Percentiles rank a stretch among this genome's conserved stretches.
These are phyloP conservation scores for Elongisporangium undulatum DNA, from an alignment of 352 stramenopile species.

Conservation along the genomic window DNA sequence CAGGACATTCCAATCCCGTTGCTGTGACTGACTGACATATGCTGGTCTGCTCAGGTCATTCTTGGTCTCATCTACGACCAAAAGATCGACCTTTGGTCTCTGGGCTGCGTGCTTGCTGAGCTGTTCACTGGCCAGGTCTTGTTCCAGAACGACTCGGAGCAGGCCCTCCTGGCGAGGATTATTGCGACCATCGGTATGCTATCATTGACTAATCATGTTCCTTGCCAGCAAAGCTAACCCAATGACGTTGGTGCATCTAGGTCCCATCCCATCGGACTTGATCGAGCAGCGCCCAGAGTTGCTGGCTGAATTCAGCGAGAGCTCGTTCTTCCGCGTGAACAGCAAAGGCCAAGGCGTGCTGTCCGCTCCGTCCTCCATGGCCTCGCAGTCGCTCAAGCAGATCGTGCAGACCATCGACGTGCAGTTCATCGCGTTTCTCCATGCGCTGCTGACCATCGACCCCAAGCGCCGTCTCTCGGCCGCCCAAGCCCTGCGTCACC, in stretches of 20 bases:
- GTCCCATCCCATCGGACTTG: conserved; percentile 60
- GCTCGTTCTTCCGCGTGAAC: conserved; percentile 49
- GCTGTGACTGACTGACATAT: neutral
- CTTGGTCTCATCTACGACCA: conserved; percentile 90
- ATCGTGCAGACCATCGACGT: conserved; percentile 49
- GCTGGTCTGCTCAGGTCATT: conserved; percentile 73
- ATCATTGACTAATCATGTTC: neutral
- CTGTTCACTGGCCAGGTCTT: conserved; percentile 86
- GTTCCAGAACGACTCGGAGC: conserved; percentile 85
- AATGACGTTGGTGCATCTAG: conserved; percentile 11
- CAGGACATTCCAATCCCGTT: conserved; percentile 24
- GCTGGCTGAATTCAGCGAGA: conserved; percentile 51
- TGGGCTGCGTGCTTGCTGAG: conserved; percentile 86
- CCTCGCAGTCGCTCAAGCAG: conserved; percentile 45
- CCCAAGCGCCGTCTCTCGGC: conserved; percentile 47
- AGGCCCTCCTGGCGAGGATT: conserved; percentile 93
- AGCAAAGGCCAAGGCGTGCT: conserved; percentile 44
- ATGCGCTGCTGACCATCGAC: conserved; percentile 63
- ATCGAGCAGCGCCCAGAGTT: conserved; percentile 46
- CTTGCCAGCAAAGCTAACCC: neutral
- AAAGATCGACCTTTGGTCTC: conserved; percentile 89
- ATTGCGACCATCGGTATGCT: conserved; percentile 58
- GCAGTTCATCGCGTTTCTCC: conserved; percentile 68
- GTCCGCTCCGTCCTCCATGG: conserved; percentile 15
- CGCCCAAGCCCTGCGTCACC: conserved; percentile 45